A percentile compares a stretch with the other conserved stretches of the same genome.
phyloP scores from a whole-genome alignment of 192 early-diverging fungal genomes.

The Jimgerdemannia flammicorona region DNA sequence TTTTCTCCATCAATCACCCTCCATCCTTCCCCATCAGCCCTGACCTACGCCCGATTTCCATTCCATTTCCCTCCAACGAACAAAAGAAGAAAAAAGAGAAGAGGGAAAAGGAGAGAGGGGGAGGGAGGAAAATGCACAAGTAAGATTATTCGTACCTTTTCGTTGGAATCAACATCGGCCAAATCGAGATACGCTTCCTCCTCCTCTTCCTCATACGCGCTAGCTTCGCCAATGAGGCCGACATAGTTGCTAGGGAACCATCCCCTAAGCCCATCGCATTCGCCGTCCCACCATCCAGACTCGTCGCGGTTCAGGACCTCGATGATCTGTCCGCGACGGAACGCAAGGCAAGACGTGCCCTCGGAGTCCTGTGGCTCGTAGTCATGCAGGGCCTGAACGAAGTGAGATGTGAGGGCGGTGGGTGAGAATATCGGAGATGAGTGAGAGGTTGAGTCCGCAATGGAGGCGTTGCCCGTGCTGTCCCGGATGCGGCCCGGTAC shows the following conservation, averaged over 20 bases:
- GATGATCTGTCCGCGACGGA: conserved; percentile 84
- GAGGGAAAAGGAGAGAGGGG: not conserved
- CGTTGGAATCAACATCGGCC: conserved; percentile 5
- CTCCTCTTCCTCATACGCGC: conserved; percentile 36
- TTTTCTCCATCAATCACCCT: too few species aligned
- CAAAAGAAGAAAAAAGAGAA: not conserved
- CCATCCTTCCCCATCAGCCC: too few species aligned
- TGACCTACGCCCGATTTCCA: too few species aligned
- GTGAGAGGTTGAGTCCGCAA: too few species aligned
- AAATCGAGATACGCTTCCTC: conserved; percentile 18
- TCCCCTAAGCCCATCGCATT: conserved; percentile 71
- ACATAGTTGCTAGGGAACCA: conserved; percentile 94
- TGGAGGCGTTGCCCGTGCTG: too few species aligned
- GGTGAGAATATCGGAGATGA: too few species aligned
- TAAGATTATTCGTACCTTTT: not conserved
- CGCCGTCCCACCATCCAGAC: conserved; percentile 98
- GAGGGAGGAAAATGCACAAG: not conserved
- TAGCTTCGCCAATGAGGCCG: too few species aligned
- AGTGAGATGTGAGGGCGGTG: too few species aligned
- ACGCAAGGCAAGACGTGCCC: conserved; percentile 57
- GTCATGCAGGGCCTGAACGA: conserved; percentile 75
- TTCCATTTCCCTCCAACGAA: too few species aligned
- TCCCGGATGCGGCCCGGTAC: too few species aligned
- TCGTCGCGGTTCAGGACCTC: conserved; percentile 87
- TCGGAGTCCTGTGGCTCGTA: conserved; percentile 69